Evolutionary conservation across 768 basidiomycete species (phyloP).

Genomic region (Naganishia antarctica): DNA sequence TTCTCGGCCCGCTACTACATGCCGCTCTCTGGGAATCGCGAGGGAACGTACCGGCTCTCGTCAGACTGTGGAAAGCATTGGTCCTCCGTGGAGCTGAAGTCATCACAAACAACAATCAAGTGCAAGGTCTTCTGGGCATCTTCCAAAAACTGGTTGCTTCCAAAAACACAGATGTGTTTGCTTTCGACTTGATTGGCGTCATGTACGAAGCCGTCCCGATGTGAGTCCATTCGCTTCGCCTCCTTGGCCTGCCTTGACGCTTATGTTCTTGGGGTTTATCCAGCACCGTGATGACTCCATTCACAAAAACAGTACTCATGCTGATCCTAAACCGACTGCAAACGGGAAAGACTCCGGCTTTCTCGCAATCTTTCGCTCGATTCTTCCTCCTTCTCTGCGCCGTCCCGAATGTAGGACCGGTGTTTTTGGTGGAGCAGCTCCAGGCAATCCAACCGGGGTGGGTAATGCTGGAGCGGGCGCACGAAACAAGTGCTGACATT

Average conservation of each 20-base stretch:
- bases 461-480: slow-evolving; percentile 34
- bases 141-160: slow-evolving; percentile 86
- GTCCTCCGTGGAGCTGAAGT: slow-evolving; percentile 63
- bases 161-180: slow-evolving; percentile 80
- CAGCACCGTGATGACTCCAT: slow-evolving; percentile 64
- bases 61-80: slow-evolving; percentile 79
- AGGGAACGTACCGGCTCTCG: slow-evolving; percentile 89
- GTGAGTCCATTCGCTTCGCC: slow-evolving; percentile 56
- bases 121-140: slow-evolving; percentile 75
- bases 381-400: slow-evolving; percentile 75
- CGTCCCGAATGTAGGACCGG: slow-evolving; percentile 69
- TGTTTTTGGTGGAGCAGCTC: slow-evolving; percentile 69
- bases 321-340: slow-evolving; percentile 79
- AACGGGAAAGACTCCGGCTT: slow-evolving; percentile 80
- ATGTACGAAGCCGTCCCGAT: slow-evolving; percentile 67
- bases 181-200: slow-evolving; percentile 78
- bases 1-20: slow-evolving; percentile 76
- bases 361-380: slow-evolving; percentile 70
- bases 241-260: not conserved
- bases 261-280: too few relatives aligned
- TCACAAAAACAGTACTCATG: slow-evolving; percentile 67
- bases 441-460: slow-evolving; percentile 83
- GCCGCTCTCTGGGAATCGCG: slow-evolving; percentile 87
- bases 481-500: not conserved
- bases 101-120: slow-evolving; percentile 67